Evolutionary conservation across 768 basidiomycete species (phyloP).

Genomic region (Podaxis sp.): DNA sequence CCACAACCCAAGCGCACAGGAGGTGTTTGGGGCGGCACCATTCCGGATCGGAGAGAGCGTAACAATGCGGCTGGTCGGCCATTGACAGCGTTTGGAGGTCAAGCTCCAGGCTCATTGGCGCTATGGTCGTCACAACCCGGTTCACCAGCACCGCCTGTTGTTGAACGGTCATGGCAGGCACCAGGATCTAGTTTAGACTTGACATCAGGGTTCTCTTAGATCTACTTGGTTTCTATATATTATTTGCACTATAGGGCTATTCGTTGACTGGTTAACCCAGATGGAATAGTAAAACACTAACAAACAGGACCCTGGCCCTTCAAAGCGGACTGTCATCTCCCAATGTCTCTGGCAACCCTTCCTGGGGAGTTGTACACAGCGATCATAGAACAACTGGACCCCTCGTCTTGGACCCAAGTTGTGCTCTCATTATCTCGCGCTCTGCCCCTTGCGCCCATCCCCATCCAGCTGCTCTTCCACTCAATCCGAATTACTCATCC

Average conservation of each 20-base stretch:
- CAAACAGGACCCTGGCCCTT: slow-evolving; percentile 5
- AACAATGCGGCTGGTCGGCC: slow-evolving; percentile 28
- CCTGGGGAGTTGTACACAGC: slow-evolving; percentile 65
- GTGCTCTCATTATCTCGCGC: slow-evolving; percentile 58
- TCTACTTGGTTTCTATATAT: slow-evolving; percentile 11
- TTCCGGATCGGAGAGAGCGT: slow-evolving; percentile 11
- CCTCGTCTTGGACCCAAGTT: slow-evolving; percentile 42
- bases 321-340: slow-evolving; percentile 7
- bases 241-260: slow-evolving; percentile 8
- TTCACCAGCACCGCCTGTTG: slow-evolving; percentile 35
- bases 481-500: slow-evolving; percentile 45
- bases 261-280: background rate
- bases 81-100: slow-evolving; percentile 41
- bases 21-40: slow-evolving; percentile 7
- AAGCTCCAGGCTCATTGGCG: slow-evolving; percentile 47
- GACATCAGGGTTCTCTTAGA: slow-evolving; percentile 20
- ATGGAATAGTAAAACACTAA: background rate
- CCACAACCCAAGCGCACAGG: slow-evolving; percentile 36
- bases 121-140: slow-evolving; percentile 37
- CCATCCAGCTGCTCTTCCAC: slow-evolving; percentile 54
- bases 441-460: slow-evolving; percentile 57
- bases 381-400: slow-evolving; percentile 50
- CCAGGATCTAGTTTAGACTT: slow-evolving; percentile 35
- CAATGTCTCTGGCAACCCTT: slow-evolving; percentile 30
- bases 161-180: slow-evolving; percentile 43